A percentile compares a stretch with the other conserved stretches of the same genome.
Evolutionary conservation across 202 grass and related monocot genomes (phyloP).

Genomic region (Elaeis oleifera): DNA sequence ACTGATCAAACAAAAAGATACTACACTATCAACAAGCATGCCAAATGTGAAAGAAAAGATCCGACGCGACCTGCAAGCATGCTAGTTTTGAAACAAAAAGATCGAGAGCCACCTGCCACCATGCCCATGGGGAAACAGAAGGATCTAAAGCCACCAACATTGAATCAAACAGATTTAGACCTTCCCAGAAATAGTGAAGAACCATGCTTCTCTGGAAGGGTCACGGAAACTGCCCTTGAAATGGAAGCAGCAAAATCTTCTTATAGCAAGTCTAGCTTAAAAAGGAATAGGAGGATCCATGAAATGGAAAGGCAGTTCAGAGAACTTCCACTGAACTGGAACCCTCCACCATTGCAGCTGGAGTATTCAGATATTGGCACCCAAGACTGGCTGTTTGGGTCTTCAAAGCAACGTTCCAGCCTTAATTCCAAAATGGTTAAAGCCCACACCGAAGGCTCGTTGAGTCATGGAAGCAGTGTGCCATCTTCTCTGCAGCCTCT

Average conservation of each 20-base stretch:
- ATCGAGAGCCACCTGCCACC: not conserved
- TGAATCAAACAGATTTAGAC: not conserved
- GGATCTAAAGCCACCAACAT: not conserved
- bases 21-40: not conserved
- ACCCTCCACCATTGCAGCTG: not conserved
- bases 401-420: not conserved
- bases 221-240: not conserved
- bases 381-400: conserved; percentile 4
- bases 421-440: not conserved
- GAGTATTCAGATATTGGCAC: not conserved
- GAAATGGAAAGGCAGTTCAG: not conserved
- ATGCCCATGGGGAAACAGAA: no score
- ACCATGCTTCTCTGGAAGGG: not conserved
- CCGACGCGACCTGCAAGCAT: no score
- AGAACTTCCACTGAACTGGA: conserved; percentile 1
- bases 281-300: not conserved
- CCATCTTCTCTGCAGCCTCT: not conserved
- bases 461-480: not conserved
- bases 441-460: not conserved
- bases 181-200: not conserved
- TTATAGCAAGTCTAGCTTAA: not conserved
- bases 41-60: not conserved
- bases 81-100: not conserved
- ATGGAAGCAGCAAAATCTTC: not conserved
- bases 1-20: not conserved